Percentiles rank a stretch among this genome's conserved stretches.
These are phyloP conservation scores for Aspergillus tanneri DNA, from an alignment of 2,329 filamentous ascomycete species.

Conservation along the genomic window DNA sequence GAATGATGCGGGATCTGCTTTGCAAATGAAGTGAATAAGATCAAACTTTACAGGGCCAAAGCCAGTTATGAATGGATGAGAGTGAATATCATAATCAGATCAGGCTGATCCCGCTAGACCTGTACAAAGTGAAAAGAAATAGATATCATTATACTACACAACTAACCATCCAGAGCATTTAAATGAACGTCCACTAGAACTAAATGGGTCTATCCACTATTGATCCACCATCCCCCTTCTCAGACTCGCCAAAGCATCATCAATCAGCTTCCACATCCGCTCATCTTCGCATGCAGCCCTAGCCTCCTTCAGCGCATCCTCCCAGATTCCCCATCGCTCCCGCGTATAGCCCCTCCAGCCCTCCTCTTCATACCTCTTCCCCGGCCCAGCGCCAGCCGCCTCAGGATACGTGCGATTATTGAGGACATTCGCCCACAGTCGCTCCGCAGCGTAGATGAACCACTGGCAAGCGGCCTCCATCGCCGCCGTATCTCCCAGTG, in stretches of 20 bases:
- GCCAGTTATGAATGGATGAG: too few species aligned
- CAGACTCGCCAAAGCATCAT: slow-evolving; percentile 12
- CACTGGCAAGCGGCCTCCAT: slow-evolving; percentile 17
- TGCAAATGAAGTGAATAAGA: too few species aligned
- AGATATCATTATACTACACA: not conserved
- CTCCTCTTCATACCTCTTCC: not conserved
- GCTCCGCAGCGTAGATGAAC: slow-evolving; percentile 16
- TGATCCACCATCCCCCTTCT: not conserved
- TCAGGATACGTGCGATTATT: slow-evolving; percentile 3
- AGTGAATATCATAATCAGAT: too few species aligned
- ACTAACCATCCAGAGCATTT: not conserved
- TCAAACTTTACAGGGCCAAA: too few species aligned
- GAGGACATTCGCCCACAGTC: slow-evolving; percentile 15
- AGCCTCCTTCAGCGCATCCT: not conserved
- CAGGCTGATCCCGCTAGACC: not conserved
- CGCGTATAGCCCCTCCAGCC: not conserved
- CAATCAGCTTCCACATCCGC: slow-evolving; percentile 8
- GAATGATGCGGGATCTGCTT: too few species aligned
- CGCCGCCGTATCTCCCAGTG: slow-evolving; percentile 7
- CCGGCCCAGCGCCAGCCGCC: not conserved
- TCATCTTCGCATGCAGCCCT: not conserved
- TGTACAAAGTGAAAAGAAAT: not conserved
- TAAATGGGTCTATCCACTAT: not conserved
- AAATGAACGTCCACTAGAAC: too few species aligned
- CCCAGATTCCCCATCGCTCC: not conserved